Base-by-base conservation (phyloP, 192 early-diverging fungal genomes). In the Backusella australiensis region DNA sequence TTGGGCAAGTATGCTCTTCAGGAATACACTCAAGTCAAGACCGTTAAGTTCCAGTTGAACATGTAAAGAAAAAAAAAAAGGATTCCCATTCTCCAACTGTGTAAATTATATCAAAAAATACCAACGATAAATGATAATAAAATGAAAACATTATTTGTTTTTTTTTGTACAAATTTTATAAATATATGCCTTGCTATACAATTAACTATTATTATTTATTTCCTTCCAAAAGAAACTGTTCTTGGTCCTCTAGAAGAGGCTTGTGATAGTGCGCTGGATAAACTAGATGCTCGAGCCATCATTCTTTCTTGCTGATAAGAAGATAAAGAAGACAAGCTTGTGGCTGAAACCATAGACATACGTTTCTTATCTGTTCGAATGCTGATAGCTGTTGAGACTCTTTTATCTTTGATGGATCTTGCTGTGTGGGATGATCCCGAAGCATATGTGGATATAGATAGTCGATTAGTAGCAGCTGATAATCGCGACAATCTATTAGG, bases 221-320 rank as follows among this genome's bases (percentile, higher is more conserved):
- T 63, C 23, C 29, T 63, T 29, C 56, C 56, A 63, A 63, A 63
- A 29, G 23, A 23, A 63, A 26, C 9, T 29, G 21, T 63, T 63
- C 12, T 63, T 26, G 9, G 23, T 12, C 9, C 23, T 63, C 12
- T 26, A 29, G 56, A 63, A 63, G 56, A 63, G 26, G 65, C 15
- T 49, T 63, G 49, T 42, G 65, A 66, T 29, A 79, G 32, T 36
- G 67, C 78, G 39, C 67, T 44, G 21, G 73, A 78, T 36, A 81
- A 69, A 32, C 69, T 59, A 46, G 80, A 81, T 6, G 80, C 76
- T 19, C 77, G 73, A 17, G 73, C 35, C 11, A 81, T 56, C 76
- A 81, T 78, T 29, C 74, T 67, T 8, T 77, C 76, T 72, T 81
- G 80, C 6, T 81, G 80, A 26, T 75, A 75, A 15, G 80, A 78